A percentile compares a stretch with the other conserved stretches of the same genome.
Evolutionary conservation across 768 basidiomycete species (phyloP).

Genomic region (Serendipita sp.): DNA sequence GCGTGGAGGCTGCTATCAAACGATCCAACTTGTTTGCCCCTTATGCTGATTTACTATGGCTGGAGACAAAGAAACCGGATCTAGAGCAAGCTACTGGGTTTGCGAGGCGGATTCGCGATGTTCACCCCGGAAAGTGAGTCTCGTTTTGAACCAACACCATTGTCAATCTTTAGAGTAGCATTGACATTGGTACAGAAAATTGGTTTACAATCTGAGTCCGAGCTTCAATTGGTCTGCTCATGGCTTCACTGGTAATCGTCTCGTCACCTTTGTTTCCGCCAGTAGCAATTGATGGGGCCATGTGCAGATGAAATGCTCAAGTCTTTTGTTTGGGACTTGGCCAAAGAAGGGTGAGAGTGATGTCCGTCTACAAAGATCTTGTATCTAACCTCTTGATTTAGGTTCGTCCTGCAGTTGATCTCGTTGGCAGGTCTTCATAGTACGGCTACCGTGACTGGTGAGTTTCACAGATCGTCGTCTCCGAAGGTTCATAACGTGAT

Average conservation of each 20-base stretch:
- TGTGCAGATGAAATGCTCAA: conserved; percentile 52
- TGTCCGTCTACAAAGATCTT: too few relatives aligned
- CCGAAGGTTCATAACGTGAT: not conserved
- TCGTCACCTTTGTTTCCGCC: not conserved
- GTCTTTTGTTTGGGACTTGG: conserved; percentile 80
- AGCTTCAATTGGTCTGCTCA: conserved; percentile 86
- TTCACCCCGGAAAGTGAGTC: conserved; percentile 52
- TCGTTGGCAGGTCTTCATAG: conserved; percentile 84
- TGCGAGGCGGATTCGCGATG: conserved; percentile 55
- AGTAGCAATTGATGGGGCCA: not conserved
- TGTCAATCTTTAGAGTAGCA: not conserved
- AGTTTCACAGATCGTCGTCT: conserved; percentile 12
- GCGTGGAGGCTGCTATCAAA: conserved; percentile 68
- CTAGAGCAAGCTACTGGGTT: conserved; percentile 65
- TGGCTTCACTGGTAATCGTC: conserved; percentile 38
- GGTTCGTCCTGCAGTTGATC: conserved; percentile 78
- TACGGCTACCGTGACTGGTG: conserved; percentile 63
- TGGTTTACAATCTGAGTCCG: conserved; percentile 88
- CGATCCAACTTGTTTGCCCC: conserved; percentile 68
- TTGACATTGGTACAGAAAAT: conserved; percentile 21
- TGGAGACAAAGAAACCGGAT: conserved; percentile 83
- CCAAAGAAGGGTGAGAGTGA: conserved; percentile 72
- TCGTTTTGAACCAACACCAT: not conserved
- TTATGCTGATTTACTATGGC: conserved; percentile 81
- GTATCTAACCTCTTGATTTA: conserved; percentile 16